phyloP scores from a whole-genome alignment of 768 basidiomycete genomes.

The Trametes gibbosa region DNA sequence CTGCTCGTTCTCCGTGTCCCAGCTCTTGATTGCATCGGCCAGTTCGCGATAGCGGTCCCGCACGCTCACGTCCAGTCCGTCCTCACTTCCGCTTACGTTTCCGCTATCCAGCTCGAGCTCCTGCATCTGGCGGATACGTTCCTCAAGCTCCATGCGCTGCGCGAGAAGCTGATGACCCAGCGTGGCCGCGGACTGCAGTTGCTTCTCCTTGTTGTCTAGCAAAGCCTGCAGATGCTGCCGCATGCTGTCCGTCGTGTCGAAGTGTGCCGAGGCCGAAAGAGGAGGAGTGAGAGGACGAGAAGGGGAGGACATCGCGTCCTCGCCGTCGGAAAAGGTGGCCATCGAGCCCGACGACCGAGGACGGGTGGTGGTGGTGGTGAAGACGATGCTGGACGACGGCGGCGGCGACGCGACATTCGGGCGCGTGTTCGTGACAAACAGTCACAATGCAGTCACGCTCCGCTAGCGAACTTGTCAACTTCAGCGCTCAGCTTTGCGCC shows the following conservation, averaged over 20 bases:
- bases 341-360: constrained; percentile 23
- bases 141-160: constrained; percentile 92
- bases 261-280: constrained; percentile 12
- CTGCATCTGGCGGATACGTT: constrained; percentile 79
- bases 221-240: constrained; percentile 48
- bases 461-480: too few species aligned
- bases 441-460: constrained; percentile 1
- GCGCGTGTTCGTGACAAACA: constrained; percentile 6
- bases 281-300: constrained; percentile 18
- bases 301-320: constrained; percentile 20
- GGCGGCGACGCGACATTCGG: constrained; percentile 11
- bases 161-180: constrained; percentile 92
- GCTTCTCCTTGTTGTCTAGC: constrained; percentile 87
- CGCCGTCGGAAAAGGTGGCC: constrained; percentile 35
- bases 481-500: too few species aligned
- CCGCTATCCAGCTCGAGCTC: constrained; percentile 54
- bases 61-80: constrained; percentile 63
- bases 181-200: constrained; percentile 87
- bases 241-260: constrained; percentile 26
- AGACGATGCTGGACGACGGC: background rate
- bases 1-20: constrained; percentile 79
- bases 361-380: constrained; percentile 5
- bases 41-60: constrained; percentile 75
- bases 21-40: constrained; percentile 66
- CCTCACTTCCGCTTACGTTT: constrained; percentile 31